phyloP scores from a whole-genome alignment of 768 basidiomycete species.

The Amanita phalloides region DNA sequence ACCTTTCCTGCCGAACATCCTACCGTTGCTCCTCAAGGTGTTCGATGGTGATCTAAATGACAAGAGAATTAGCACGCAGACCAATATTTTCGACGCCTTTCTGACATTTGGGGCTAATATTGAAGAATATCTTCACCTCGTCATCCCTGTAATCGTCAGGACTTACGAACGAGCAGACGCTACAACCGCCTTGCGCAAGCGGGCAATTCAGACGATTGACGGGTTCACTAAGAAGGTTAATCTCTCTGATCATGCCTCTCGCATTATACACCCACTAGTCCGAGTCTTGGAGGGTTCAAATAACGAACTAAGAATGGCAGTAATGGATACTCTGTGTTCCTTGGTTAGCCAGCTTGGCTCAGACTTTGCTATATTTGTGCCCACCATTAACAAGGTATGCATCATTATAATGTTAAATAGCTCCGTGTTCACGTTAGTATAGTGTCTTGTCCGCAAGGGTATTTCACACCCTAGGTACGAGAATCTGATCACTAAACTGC shows the following conservation, averaged over 20 bases:
- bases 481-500: slow-evolving; percentile 73
- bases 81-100: slow-evolving; percentile 91
- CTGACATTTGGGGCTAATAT: slow-evolving; percentile 93
- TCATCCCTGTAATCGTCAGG: slow-evolving; percentile 89
- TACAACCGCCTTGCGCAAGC: slow-evolving; percentile 65
- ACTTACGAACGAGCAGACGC: slow-evolving; percentile 80
- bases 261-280: slow-evolving; percentile 92
- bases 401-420: neutral
- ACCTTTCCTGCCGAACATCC: slow-evolving; percentile 83
- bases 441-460: slow-evolving; percentile 70
- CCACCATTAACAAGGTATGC: slow-evolving; percentile 87
- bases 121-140: slow-evolving; percentile 95
- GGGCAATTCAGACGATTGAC: slow-evolving; percentile 86
- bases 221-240: slow-evolving; percentile 87
- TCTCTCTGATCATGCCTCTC: slow-evolving; percentile 94
- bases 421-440: slow-evolving; percentile 4
- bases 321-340: slow-evolving; percentile 90
- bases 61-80: slow-evolving; percentile 65
- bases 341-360: slow-evolving; percentile 89
- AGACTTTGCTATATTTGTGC: slow-evolving; percentile 96
- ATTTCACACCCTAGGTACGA: slow-evolving; percentile 83
- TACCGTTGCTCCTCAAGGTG: slow-evolving; percentile 83
- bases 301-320: slow-evolving; percentile 74
- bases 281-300: slow-evolving; percentile 67
- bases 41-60: slow-evolving; percentile 86